Evolutionary conservation across 257 asterid genomes (phyloP).

Genomic region (Nicotiana undulata): DNA sequence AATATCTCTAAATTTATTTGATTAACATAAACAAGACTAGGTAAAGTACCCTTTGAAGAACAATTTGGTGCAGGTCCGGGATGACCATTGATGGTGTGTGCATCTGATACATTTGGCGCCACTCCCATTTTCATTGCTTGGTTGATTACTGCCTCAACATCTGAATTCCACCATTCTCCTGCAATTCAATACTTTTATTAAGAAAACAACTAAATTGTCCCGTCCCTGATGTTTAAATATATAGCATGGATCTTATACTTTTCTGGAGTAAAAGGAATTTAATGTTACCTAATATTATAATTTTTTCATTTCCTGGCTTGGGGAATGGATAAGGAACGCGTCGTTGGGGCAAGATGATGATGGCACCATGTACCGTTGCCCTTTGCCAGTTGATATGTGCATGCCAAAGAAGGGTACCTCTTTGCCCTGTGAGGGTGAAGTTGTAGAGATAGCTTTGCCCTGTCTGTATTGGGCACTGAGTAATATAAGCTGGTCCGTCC

Average conservation of each 20-base stretch:
- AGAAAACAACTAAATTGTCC: neutral
- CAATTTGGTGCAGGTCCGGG: slow-evolving; percentile 65
- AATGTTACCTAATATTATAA: slow-evolving; percentile 48
- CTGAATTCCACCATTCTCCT: slow-evolving; percentile 42
- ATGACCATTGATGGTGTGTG: slow-evolving; percentile 39
- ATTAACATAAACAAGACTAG: neutral
- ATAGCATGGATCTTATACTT: neutral
- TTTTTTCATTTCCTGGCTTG: slow-evolving; percentile 53
- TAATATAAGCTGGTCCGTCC: slow-evolving; percentile 65
- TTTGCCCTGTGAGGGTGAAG: slow-evolving; percentile 57
- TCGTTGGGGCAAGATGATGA: slow-evolving; percentile 51
- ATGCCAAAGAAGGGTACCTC: slow-evolving; percentile 72
- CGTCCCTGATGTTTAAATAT: neutral
- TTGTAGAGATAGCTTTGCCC: slow-evolving; percentile 58
- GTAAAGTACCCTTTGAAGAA: slow-evolving; percentile 45
- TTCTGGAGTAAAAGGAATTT: neutral
- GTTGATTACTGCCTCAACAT: slow-evolving; percentile 30
- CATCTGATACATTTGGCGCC: slow-evolving; percentile 32
- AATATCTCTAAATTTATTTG: neutral
- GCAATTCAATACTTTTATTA: neutral
- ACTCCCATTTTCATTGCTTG: slow-evolving; percentile 22
- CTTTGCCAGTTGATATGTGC: slow-evolving; percentile 68
- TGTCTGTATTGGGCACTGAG: slow-evolving; percentile 69
- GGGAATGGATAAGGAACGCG: slow-evolving; percentile 71
- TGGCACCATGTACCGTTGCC: slow-evolving; percentile 73